phyloP scores from a whole-genome alignment of 306 rosid genomes.

The Rosa chinensis region DNA sequence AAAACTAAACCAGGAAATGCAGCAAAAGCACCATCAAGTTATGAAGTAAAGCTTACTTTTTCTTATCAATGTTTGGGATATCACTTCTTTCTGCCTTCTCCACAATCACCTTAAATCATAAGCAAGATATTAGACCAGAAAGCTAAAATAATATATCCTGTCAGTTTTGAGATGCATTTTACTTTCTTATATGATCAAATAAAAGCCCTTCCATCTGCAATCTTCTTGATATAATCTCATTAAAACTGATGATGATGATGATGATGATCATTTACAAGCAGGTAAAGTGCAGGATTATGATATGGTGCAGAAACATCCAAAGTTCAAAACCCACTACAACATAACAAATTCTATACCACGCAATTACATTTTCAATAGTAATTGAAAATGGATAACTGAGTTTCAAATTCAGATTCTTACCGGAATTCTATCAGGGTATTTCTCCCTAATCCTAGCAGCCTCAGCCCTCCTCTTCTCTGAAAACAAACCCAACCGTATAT shows the following conservation, averaged over 20 bases:
- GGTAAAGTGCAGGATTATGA: neutral
- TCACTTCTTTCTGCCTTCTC: constrained; percentile 98
- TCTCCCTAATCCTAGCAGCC: constrained; percentile 89
- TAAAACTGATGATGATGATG: neutral
- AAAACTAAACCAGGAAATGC: constrained; percentile 6
- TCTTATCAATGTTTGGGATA: constrained; percentile 89
- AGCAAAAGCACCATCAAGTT: constrained; percentile 8
- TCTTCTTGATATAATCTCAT: constrained; percentile 5
- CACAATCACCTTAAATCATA: constrained; percentile 70
- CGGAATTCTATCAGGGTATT: constrained; percentile 91
- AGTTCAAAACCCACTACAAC: neutral
- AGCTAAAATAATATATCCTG: neutral
- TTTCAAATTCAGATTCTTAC: constrained; percentile 41
- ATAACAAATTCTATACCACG: neutral
- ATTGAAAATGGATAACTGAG: constrained; percentile 5
- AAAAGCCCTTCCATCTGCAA: constrained; percentile 4
- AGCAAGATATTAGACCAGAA: constrained; percentile 27
- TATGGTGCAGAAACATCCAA: neutral
- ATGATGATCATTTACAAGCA: neutral
- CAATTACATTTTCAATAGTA: neutral
- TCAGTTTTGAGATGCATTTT: neutral
- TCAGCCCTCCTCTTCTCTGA: constrained; percentile 90
- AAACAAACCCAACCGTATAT: constrained; percentile 17
- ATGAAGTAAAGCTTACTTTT: constrained; percentile 60
- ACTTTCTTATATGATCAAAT: neutral